phyloP scores from a whole-genome alignment of 805 yeast genomes.

The Citeromyces nyonsensis region DNA sequence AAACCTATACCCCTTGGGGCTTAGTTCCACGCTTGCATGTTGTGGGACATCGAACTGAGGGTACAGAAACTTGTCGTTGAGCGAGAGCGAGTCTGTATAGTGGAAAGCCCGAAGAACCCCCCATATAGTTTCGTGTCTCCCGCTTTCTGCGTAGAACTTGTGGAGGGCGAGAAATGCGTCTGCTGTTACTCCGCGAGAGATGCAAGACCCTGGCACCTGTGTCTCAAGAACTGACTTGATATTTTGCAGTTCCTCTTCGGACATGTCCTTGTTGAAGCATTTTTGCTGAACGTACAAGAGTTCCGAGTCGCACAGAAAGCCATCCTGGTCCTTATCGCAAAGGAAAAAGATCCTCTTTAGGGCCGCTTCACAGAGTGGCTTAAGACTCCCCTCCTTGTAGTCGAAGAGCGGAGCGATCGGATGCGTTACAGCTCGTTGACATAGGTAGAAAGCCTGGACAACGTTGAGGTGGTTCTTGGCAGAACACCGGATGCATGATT shows the following conservation, averaged over 20 bases:
- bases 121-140: constrained; percentile 96
- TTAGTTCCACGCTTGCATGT: constrained; percentile 72
- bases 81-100: constrained; percentile 82
- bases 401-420: constrained; percentile 91
- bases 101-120: constrained; percentile 79
- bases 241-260: constrained; percentile 28
- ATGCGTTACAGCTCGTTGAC: constrained; percentile 85
- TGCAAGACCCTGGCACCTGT: not conserved
- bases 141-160: constrained; percentile 74
- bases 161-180: constrained; percentile 69
- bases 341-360: constrained; percentile 69
- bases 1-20: constrained; percentile 86
- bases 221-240: constrained; percentile 18
- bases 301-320: constrained; percentile 57
- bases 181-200: constrained; percentile 43
- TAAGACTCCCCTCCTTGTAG: constrained; percentile 73
- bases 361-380: constrained; percentile 65
- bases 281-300: constrained; percentile 52
- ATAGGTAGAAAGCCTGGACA: constrained; percentile 81
- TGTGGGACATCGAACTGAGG: constrained; percentile 68
- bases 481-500: constrained; percentile 78
- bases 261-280: constrained; percentile 48
- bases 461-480: constrained; percentile 78
- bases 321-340: constrained; percentile 86
- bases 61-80: constrained; percentile 63